Base-by-base conservation (phyloP, 2,329 filamentous ascomycete genomes). In the Emmonsiellopsis sp. region DNA sequence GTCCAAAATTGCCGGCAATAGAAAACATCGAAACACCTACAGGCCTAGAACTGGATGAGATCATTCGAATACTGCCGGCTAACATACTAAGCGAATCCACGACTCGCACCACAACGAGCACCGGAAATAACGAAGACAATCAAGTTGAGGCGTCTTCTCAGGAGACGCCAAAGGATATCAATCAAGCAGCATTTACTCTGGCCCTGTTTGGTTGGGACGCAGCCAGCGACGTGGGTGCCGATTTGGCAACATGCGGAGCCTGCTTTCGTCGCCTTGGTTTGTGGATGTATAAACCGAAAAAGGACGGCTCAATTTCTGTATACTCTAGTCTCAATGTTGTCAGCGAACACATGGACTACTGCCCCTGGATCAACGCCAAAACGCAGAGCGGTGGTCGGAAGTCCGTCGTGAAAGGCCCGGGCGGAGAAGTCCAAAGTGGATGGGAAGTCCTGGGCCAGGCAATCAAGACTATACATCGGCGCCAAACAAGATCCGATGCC, bases 261-360 rank as follows among this genome's bases (percentile, higher is more conserved):
- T 98, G 93, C 66, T 87, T 95, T 63, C 84, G 93, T 55, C 83
- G 91, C 1, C 76, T 97, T 0, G 93, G 93, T 0, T 77, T 98
- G 2, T 98, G 93, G 93, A 86, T 98, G 75, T 97, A 95, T 68
- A 86, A 84, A 63, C 85, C 84, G 67, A 90, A 85, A 68, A 80
- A 82, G 61, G 79, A 86, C 33, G 70, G 68, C 13, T 65, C 64
- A 11, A 52, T 60, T 0, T 58, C 67, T 10, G 60, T 71, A 7
- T 70, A 69, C 52, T 63, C 64, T 5, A 78, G 81, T 53, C 76
- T 93, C 1, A 84, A 92, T 62, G 82, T 83, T 4, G 70, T 85
- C 2, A 77, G 78, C 5, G 86, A 91, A 66, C 88, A 93, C 67
- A 82, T 88, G 56, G 87, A 88, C 63, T 93, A 91, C 63, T 93